phyloP scores from a whole-genome alignment of 2,329 filamentous ascomycete genomes.

The Trichoderma lentiforme region DNA sequence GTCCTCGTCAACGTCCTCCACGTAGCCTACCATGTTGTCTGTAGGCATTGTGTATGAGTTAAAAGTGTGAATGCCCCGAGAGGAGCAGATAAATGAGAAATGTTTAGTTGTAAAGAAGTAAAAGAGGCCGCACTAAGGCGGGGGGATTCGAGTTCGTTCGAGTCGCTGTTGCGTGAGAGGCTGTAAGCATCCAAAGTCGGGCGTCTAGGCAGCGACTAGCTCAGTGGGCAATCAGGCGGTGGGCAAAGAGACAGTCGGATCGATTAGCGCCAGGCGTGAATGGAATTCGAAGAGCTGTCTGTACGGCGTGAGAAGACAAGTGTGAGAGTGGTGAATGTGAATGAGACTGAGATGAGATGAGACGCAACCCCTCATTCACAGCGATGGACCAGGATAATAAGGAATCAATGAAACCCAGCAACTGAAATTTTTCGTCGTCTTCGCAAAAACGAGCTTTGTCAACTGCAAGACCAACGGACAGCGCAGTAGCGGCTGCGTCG shows the following conservation, averaged over 20 bases:
- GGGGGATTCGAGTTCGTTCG: slow-evolving; percentile 20
- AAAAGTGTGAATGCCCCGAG: not conserved
- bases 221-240: slow-evolving; percentile 3
- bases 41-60: slow-evolving; percentile 39
- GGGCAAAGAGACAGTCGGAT: not conserved
- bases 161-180: slow-evolving; percentile 14
- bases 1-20: slow-evolving; percentile 55
- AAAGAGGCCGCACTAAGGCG: slow-evolving; percentile 31
- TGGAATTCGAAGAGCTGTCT: not conserved
- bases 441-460: not conserved
- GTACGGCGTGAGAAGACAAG: not conserved
- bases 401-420: not conserved
- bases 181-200: not conserved
- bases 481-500: slow-evolving; percentile 24
- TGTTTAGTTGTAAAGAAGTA: slow-evolving; percentile 14
- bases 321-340: not conserved
- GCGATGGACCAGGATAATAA: slow-evolving; percentile 6
- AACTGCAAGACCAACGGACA: slow-evolving; percentile 19
- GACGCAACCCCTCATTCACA: slow-evolving; percentile 6
- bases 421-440: not conserved
- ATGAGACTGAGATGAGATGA: not conserved
- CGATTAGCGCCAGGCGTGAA: not conserved
- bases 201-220: slow-evolving; percentile 5
- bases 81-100: slow-evolving; percentile 19
- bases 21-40: slow-evolving; percentile 37